Conservation (phyloP, 345 rosid genomes). For the Sonneratia caseolaris region DNA sequence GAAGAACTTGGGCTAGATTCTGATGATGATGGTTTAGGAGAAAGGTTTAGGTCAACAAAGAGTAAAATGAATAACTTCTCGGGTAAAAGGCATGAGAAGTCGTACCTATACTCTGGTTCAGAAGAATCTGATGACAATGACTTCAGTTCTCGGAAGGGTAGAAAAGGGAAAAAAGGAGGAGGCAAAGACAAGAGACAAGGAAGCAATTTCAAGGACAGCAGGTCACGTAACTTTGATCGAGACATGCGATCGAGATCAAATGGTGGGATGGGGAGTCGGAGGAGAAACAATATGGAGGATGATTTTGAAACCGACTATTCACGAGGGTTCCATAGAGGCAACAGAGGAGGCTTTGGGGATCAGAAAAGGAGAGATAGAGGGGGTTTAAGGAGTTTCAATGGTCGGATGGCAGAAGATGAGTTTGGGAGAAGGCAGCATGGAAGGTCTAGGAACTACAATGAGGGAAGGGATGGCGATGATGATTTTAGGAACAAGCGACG, state of each 20-base stretch:
- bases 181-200: slow-evolving; percentile 25
- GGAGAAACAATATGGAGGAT: slow-evolving; percentile 12
- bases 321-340: slow-evolving; percentile 2
- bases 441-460: slow-evolving; percentile 5
- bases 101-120: slow-evolving; percentile 32
- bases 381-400: slow-evolving; percentile 11
- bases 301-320: slow-evolving; percentile 19
- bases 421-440: not conserved
- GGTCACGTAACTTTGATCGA: slow-evolving; percentile 10
- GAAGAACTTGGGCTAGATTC: slow-evolving; percentile 48
- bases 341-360: slow-evolving; percentile 3
- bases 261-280: slow-evolving; percentile 5
- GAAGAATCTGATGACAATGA: slow-evolving; percentile 13
- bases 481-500: slow-evolving; percentile 45
- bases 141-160: slow-evolving; percentile 13
- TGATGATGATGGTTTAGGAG: slow-evolving; percentile 35
- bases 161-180: slow-evolving; percentile 24
- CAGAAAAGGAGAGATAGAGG: not conserved
- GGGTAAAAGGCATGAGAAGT: slow-evolving; percentile 25
- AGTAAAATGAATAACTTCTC: slow-evolving; percentile 19
- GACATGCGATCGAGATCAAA: not conserved
- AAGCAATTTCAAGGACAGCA: slow-evolving; percentile 14
- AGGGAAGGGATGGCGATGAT: slow-evolving; percentile 12
- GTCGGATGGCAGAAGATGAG: slow-evolving; percentile 10
- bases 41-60: slow-evolving; percentile 19